Conservation (phyloP, 345 rosid species). For the Eucalyptus cloeziana region DNA sequence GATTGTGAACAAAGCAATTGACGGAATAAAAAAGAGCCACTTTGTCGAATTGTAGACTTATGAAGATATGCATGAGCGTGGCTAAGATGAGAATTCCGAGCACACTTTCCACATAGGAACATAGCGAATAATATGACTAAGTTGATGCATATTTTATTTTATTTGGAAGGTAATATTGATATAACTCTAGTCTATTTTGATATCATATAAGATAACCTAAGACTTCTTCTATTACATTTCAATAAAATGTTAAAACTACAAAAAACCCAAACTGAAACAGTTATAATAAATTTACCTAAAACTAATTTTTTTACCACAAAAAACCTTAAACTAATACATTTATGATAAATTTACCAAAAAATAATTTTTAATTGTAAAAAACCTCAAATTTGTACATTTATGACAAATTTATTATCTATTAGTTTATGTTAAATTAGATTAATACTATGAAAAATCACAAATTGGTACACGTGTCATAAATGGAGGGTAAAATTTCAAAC, state of each 20-base stretch:
- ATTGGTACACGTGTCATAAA: too few relatives aligned
- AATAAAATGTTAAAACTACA: too few relatives aligned
- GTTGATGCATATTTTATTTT: background rate
- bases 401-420: too few relatives aligned
- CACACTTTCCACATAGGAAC: background rate
- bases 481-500: rapidly evolving
- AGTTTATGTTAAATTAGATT: too few relatives aligned
- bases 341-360: too few relatives aligned
- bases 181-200: background rate
- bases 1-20: background rate
- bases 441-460: too few relatives aligned
- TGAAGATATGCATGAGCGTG: background rate
- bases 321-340: too few relatives aligned
- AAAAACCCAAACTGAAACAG: rapidly evolving
- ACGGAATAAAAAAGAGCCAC: background rate
- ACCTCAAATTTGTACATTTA: too few relatives aligned
- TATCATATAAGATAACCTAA: background rate
- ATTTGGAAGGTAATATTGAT: background rate
- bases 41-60: background rate
- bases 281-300: too few relatives aligned
- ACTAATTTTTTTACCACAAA: too few relatives aligned
- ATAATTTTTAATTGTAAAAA: too few relatives aligned
- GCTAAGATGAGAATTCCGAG: background rate
- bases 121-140: background rate
- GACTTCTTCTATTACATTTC: background rate